These are phyloP conservation scores for Leucaena leucocephala DNA, from an alignment of 306 rosid genomes.

Conservation along the genomic window DNA sequence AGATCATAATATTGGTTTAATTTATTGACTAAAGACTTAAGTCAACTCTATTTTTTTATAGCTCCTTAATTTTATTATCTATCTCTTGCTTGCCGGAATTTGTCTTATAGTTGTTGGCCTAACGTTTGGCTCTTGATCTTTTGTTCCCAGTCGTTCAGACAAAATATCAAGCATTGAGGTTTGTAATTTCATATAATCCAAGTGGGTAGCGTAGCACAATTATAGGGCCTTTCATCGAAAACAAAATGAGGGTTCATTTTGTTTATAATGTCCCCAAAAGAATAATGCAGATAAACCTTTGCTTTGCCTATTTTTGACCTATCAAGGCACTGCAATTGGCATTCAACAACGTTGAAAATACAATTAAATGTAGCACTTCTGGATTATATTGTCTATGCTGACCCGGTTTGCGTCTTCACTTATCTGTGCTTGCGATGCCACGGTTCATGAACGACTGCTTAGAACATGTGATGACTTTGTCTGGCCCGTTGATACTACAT, in stretches of 20 bases:
- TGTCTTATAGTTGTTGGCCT: neutral
- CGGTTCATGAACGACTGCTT: slow-evolving; percentile 75
- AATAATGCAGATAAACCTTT: neutral
- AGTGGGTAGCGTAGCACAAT: neutral
- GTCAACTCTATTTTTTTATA: neutral
- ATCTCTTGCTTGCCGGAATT: neutral
- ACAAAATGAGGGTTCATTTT: neutral
- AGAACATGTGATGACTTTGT: slow-evolving; percentile 72
- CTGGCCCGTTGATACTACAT: slow-evolving; percentile 74
- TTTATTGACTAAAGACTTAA: neutral
- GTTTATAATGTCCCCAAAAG: neutral
- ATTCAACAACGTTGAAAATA: slow-evolving; percentile 7
- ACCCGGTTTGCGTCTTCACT: slow-evolving; percentile 9
- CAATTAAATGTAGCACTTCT: slow-evolving; percentile 5
- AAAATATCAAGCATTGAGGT: neutral
- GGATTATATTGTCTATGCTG: slow-evolving; percentile 23
- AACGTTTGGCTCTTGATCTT: slow-evolving; percentile 4
- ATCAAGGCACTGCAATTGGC: neutral
- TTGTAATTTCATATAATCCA: neutral
- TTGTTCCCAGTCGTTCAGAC: neutral
- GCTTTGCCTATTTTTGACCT: neutral
- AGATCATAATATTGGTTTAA: neutral
- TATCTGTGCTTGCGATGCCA: slow-evolving; percentile 31
- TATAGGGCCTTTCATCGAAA: neutral
- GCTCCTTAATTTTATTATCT: slow-evolving; percentile 1